A percentile compares a stretch with the other conserved stretches of the same genome.
These are phyloP conservation scores for Fusarium foetens DNA, from an alignment of 2,329 filamentous ascomycete species.

Conservation along the genomic window DNA sequence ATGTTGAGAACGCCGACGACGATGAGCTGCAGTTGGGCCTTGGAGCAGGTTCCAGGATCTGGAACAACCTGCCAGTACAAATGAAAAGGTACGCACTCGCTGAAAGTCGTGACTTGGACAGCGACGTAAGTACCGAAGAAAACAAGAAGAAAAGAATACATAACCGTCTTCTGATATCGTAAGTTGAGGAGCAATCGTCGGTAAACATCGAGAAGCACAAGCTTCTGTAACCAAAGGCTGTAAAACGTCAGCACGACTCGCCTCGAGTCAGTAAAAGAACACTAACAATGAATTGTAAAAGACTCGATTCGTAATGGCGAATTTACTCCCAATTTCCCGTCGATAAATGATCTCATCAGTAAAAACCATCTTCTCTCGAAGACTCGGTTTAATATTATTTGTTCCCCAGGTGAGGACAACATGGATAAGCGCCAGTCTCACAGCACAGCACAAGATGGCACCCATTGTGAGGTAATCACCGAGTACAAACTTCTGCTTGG, in stretches of 20 bases:
- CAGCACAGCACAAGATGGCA: background rate
- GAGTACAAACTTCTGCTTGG: background rate
- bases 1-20: constrained; percentile 39
- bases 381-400: background rate
- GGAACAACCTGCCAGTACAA: constrained; percentile 37
- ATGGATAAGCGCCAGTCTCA: background rate
- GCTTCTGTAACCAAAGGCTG: constrained; percentile 37
- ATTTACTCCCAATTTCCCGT: background rate
- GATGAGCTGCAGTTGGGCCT: constrained; percentile 34
- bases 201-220: constrained; percentile 33
- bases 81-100: constrained; percentile 27
- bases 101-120: constrained; percentile 33
- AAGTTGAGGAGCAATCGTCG: constrained; percentile 28
- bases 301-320: background rate
- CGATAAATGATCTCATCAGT: background rate
- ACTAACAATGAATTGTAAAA: constrained; percentile 9
- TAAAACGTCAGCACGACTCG: background rate
- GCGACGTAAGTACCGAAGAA: constrained; percentile 28
- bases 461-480: constrained; percentile 1
- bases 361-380: background rate
- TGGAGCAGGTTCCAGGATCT: constrained; percentile 27
- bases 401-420: background rate
- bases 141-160: constrained; percentile 25
- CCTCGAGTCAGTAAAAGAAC: background rate
- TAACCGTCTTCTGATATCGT: constrained; percentile 12